Conservation (phyloP, 2,329 filamentous ascomycete species). For the Penicillium sp. region DNA sequence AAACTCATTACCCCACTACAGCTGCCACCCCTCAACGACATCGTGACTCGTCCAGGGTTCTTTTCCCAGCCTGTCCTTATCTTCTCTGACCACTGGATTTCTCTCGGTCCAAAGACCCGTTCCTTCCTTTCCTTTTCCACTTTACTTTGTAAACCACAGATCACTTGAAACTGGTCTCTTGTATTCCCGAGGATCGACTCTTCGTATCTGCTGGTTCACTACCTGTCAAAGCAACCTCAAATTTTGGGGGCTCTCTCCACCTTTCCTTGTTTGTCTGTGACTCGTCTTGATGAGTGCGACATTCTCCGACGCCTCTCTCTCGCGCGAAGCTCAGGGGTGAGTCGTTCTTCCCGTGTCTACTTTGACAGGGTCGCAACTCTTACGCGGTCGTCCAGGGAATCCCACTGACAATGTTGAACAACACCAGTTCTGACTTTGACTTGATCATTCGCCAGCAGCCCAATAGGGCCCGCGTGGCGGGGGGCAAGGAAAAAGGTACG, state of each 20-base stretch:
- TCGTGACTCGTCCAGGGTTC: slow-evolving; percentile 17
- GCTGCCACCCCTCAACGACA: slow-evolving; percentile 17
- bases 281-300: slow-evolving; percentile 38
- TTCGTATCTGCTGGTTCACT: slow-evolving; percentile 21
- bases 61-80: slow-evolving; percentile 5
- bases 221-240: slow-evolving; percentile 2
- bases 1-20: slow-evolving; percentile 15
- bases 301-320: slow-evolving; percentile 35
- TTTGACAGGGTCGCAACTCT: slow-evolving; percentile 22
- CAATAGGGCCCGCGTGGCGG: slow-evolving; percentile 56
- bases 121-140: slow-evolving; percentile 11
- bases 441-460: slow-evolving; percentile 59
- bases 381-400: slow-evolving; percentile 24
- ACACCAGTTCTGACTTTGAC: slow-evolving; percentile 47
- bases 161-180: slow-evolving; percentile 13
- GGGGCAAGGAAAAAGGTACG: slow-evolving; percentile 66
- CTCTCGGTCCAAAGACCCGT: slow-evolving; percentile 22
- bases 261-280: slow-evolving; percentile 15
- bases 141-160: slow-evolving; percentile 19
- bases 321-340: slow-evolving; percentile 38
- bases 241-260: slow-evolving; percentile 9
- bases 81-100: slow-evolving; percentile 4
- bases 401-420: slow-evolving; percentile 35
- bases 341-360: slow-evolving; percentile 15
- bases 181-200: slow-evolving; percentile 12